Conservation (phyloP, 2,329 filamentous ascomycete species). For the Pseudocercospora vitis region DNA sequence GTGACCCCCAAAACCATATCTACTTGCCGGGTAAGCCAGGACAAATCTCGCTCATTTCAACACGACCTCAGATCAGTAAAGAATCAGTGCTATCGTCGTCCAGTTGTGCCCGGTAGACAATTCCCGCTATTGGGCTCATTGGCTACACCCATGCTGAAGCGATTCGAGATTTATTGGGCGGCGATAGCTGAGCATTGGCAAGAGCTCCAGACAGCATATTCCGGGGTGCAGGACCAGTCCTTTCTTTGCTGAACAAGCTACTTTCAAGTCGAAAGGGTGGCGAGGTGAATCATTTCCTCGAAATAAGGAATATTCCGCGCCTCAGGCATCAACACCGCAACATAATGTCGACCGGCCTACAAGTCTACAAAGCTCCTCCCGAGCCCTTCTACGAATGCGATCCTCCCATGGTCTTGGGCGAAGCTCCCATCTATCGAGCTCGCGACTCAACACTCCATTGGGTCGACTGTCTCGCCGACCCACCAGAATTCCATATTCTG, state of each 20-base stretch:
- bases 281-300: too few species aligned
- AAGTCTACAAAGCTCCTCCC: background rate
- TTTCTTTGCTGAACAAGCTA: too few species aligned
- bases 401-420: conserved; percentile 8
- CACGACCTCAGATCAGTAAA: background rate
- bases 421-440: conserved; percentile 11
- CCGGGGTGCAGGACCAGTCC: too few species aligned
- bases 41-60: background rate
- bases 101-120: background rate
- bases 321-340: background rate
- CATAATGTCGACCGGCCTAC: conserved; percentile 6
- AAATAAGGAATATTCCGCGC: too few species aligned
- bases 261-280: background rate
- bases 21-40: background rate
- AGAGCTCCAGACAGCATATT: too few species aligned
- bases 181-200: too few species aligned
- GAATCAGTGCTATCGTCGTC: background rate
- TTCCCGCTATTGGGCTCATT: too few species aligned
- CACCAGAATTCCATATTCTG: conserved; percentile 10
- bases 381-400: conserved; percentile 10
- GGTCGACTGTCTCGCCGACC: conserved; percentile 6
- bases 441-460: conserved; percentile 6
- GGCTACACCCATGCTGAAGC: too few species aligned
- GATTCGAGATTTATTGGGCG: too few species aligned
- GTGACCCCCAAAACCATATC: background rate